Percentiles rank a stretch among this genome's conserved stretches.
Evolutionary conservation across 75 land plant species (phyloP).

Genomic region (Azolla pinnata): DNA sequence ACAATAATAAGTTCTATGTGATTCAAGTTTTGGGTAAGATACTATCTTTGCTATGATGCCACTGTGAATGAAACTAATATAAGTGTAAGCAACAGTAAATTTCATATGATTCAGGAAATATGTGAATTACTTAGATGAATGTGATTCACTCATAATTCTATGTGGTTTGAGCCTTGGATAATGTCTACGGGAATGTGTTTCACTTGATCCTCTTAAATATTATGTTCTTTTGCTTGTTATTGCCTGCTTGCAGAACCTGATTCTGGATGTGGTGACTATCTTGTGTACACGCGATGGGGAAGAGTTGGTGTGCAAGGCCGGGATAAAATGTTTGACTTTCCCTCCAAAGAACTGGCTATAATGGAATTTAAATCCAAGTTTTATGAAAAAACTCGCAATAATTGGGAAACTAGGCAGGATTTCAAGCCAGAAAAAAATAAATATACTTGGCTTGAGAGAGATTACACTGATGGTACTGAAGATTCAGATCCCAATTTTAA

Average conservation of each 20-base stretch:
- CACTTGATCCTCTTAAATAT: neutral
- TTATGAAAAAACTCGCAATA: constrained; percentile 66
- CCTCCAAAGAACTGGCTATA: constrained; percentile 34
- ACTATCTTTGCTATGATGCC: too few species aligned
- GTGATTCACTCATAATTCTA: too few species aligned
- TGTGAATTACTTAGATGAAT: too few species aligned
- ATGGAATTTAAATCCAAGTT: constrained; percentile 60
- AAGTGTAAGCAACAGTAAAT: too few species aligned
- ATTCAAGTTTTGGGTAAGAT: constrained; percentile 75
- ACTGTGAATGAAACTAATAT: too few species aligned
- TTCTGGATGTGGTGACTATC: constrained; percentile 32
- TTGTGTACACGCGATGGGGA: constrained; percentile 85
- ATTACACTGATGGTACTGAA: constrained; percentile 49
- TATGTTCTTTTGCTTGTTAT: neutral
- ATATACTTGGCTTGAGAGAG: constrained; percentile 96
- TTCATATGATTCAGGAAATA: too few species aligned
- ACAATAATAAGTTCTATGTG: constrained; percentile 93
- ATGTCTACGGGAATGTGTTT: neutral
- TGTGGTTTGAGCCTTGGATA: neutral
- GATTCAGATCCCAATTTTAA: neutral
- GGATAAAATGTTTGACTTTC: constrained; percentile 58
- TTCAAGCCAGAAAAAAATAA: constrained; percentile 43
- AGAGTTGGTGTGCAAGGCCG: constrained; percentile 92
- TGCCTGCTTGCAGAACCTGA: constrained; percentile 57
- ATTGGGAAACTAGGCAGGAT: constrained; percentile 47